These are phyloP conservation scores for Vickermania ingenoplastis DNA, from an alignment of 208 protist genomes.

Conservation along the genomic window DNA sequence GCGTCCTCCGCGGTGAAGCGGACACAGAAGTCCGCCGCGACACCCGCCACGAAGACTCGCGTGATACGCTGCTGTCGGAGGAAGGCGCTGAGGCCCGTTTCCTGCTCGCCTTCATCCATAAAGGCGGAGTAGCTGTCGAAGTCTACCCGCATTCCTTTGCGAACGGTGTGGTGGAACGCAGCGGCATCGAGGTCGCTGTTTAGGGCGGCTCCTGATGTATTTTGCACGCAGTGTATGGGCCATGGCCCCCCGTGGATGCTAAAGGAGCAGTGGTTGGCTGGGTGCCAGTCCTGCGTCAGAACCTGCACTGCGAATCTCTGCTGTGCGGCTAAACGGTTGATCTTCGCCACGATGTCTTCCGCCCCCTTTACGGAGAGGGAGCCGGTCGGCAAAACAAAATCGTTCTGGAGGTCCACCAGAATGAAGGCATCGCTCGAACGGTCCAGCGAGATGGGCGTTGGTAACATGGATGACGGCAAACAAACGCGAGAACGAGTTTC, in stretches of 20 bases:
- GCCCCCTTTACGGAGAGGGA: slow-evolving; percentile 31
- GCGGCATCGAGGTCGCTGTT: slow-evolving; percentile 16
- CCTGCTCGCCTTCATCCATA: slow-evolving; percentile 18
- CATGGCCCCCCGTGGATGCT: slow-evolving; percentile 26
- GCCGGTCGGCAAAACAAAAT: slow-evolving; percentile 40
- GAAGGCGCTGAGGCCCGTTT: slow-evolving; percentile 29
- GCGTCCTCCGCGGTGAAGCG: slow-evolving; percentile 47
- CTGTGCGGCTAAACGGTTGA: slow-evolving; percentile 23
- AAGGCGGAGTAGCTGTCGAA: slow-evolving; percentile 67
- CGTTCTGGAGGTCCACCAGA: slow-evolving; percentile 63
- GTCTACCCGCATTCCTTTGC: slow-evolving; percentile 19
- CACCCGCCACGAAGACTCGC: slow-evolving; percentile 54
- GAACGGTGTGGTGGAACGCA: slow-evolving; percentile 16
- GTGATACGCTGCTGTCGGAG: slow-evolving; percentile 26
- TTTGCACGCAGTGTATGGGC: slow-evolving; percentile 50
- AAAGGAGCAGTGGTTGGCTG: slow-evolving; percentile 51
- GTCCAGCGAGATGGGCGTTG: too few relatives aligned
- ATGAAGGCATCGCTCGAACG: slow-evolving; percentile 31
- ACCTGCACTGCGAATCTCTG: slow-evolving; percentile 29
- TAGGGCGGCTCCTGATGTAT: slow-evolving; percentile 26
- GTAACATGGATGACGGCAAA: too few relatives aligned
- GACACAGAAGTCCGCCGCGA: slow-evolving; percentile 68
- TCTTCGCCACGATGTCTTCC: slow-evolving; percentile 16
- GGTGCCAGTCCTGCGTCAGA: slow-evolving; percentile 61
- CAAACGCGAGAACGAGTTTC: too few relatives aligned